Evolutionary conservation across 257 asterid species (phyloP).

Genomic region (Thymus mandschuricus): DNA sequence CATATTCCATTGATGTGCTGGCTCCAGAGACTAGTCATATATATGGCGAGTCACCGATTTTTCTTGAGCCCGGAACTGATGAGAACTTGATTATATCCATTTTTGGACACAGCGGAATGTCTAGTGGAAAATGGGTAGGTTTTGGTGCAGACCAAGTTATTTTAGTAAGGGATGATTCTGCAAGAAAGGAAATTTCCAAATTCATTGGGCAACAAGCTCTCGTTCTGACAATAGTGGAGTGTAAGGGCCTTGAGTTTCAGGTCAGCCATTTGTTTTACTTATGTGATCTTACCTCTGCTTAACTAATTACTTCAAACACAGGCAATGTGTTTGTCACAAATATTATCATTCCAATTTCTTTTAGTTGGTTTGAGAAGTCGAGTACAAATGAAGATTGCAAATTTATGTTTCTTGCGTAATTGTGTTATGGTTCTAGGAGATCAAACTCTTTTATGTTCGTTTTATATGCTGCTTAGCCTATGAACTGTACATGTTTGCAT

Average conservation of each 20-base stretch:
- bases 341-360: too few species aligned
- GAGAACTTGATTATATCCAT: neutral
- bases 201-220: neutral
- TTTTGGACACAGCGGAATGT: conserved; percentile 15
- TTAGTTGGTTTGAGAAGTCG: too few species aligned
- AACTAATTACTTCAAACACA: too few species aligned
- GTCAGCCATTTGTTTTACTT: conserved; percentile 29
- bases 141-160: conserved; percentile 54
- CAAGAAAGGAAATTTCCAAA: conserved; percentile 2
- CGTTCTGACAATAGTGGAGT: conserved; percentile 37
- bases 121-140: conserved; percentile 45
- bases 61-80: conserved; percentile 33
- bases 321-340: too few species aligned
- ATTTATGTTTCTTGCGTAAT: too few species aligned
- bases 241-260: conserved; percentile 81
- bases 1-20: neutral
- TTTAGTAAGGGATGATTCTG: conserved; percentile 25
- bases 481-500: neutral
- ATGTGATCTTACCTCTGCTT: too few species aligned
- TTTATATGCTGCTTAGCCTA: neutral
- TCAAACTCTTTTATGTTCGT: neutral
- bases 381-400: too few species aligned
- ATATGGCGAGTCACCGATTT: conserved; percentile 21
- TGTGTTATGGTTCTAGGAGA: too few species aligned
- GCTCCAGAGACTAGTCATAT: too few species aligned